phyloP scores from a whole-genome alignment of 73 alveolate species.

The Paramecium bursaria region DNA sequence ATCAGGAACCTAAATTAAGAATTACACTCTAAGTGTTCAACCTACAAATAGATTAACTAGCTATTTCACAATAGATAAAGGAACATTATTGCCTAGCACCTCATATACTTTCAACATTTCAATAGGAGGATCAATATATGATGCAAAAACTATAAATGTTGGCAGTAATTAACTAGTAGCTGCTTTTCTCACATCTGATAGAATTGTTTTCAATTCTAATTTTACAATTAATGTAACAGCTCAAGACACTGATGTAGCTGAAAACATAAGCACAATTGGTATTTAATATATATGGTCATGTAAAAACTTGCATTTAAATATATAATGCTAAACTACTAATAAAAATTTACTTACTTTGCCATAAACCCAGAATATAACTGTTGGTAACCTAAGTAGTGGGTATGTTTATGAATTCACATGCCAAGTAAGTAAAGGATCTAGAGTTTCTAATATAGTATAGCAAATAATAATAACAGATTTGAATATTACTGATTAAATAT shows the following conservation, averaged over 20 bases:
- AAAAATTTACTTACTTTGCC: neutral
- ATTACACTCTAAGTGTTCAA: neutral
- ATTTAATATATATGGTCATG: neutral
- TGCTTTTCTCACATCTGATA: neutral
- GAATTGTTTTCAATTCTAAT: neutral
- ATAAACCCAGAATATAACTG: neutral
- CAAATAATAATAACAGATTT: conserved; percentile 1
- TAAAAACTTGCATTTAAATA: neutral
- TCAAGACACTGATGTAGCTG: neutral
- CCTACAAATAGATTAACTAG: neutral
- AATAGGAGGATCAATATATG: neutral
- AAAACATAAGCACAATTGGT: conserved; percentile 29
- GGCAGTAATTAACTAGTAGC: neutral
- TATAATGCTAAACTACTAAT: neutral
- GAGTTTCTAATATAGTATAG: neutral
- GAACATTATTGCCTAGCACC: neutral
- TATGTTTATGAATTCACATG: conserved; percentile 5
- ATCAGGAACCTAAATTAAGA: neutral
- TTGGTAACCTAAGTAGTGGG: conserved; percentile 1
- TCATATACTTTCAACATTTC: neutral
- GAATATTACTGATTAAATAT: conserved; percentile 5
- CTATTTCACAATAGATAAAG: neutral
- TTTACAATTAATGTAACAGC: conserved; percentile 1
- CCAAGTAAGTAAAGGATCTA: neutral
- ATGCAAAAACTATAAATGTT: neutral